These are phyloP conservation scores for Cymbidium sinense DNA, from an alignment of 106 monocot species.

Conservation along the genomic window DNA sequence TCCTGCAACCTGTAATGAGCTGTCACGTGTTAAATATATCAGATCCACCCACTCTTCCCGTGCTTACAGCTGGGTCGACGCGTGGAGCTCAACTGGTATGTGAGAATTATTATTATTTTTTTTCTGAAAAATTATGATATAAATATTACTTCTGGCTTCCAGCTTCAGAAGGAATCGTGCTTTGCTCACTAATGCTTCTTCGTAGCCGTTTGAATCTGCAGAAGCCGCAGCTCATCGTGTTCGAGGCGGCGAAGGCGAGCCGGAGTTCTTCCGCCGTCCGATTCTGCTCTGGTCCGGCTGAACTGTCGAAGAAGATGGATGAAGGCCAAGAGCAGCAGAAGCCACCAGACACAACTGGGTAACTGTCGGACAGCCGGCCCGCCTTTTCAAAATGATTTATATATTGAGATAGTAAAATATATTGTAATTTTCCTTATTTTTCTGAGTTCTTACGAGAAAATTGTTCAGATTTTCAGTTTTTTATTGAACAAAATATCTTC, in stretches of 20 bases:
- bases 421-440: neutral
- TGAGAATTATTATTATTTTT: too few species aligned
- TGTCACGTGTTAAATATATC: neutral
- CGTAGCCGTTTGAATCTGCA: neutral
- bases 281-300: neutral
- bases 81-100: too few species aligned
- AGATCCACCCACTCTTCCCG: neutral
- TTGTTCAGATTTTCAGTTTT: too few species aligned
- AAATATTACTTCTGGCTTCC: neutral
- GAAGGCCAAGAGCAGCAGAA: neutral
- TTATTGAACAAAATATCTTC: too few species aligned
- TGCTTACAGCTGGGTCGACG: neutral
- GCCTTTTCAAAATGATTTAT: too few species aligned
- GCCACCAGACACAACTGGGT: neutral
- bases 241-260: neutral
- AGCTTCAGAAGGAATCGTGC: neutral
- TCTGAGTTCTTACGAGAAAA: too few species aligned
- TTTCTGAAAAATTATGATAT: neutral
- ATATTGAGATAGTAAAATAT: neutral
- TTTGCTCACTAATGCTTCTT: neutral
- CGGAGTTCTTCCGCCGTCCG: neutral
- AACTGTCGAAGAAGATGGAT: conserved; percentile 1
- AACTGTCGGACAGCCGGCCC: neutral
- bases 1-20: too few species aligned
- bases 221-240: neutral